Conservation (phyloP, 306 rosid genomes). For the Lagenaria siceraria region DNA sequence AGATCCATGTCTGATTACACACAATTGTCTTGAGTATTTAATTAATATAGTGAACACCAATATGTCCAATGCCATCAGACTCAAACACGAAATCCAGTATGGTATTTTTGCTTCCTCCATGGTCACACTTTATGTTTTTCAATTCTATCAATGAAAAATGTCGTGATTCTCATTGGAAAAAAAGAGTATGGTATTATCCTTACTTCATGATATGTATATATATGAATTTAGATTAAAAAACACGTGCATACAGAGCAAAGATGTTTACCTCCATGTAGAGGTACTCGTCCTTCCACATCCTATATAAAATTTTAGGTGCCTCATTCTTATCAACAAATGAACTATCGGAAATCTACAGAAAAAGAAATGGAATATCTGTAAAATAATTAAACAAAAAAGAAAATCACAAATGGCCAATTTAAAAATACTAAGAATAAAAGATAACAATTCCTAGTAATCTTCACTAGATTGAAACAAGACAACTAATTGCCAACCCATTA, state of each 20-base stretch:
- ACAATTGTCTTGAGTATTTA: background rate
- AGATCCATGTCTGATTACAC: background rate
- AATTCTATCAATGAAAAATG: background rate
- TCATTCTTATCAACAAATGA: conserved; percentile 74
- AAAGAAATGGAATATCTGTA: background rate
- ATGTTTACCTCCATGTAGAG: conserved; percentile 73
- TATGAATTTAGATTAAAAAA: background rate
- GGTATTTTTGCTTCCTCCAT: background rate
- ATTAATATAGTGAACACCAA: background rate
- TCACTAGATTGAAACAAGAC: background rate
- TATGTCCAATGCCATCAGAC: background rate
- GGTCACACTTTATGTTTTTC: background rate
- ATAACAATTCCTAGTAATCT: background rate
- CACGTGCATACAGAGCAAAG: background rate
- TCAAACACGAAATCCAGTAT: background rate
- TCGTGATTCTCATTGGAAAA: background rate
- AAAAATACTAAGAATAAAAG: background rate
- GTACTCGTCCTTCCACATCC: conserved; percentile 75
- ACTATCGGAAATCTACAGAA: conserved; percentile 49
- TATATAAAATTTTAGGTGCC: conserved; percentile 51
- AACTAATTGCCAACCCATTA: background rate
- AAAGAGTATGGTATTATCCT: background rate
- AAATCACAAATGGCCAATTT: background rate
- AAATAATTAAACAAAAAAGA: background rate
- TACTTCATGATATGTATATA: background rate